A percentile compares a stretch with the other conserved stretches of the same genome.
phyloP scores from a whole-genome alignment of 1,139 yeast genomes.

The Tardiomyces digboiensis region DNA sequence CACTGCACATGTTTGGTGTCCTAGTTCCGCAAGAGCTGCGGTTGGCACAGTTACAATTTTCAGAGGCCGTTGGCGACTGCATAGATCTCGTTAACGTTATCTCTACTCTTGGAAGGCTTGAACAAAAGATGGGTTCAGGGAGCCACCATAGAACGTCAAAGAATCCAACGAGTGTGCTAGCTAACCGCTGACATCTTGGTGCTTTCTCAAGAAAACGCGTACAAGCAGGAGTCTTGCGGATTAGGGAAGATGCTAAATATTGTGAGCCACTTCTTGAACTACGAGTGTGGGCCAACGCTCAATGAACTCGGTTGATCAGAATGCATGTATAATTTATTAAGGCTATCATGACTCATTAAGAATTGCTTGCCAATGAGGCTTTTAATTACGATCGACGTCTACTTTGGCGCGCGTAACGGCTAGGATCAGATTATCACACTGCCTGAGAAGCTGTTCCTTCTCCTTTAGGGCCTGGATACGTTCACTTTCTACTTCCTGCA shows the following conservation, averaged over 20 bases:
- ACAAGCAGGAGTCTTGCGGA: too few species aligned
- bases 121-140: background rate
- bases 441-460: conserved; percentile 53
- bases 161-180: too few species aligned
- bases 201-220: too few species aligned
- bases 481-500: conserved; percentile 51
- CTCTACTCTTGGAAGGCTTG: background rate
- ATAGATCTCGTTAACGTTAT: background rate
- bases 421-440: conserved; percentile 62
- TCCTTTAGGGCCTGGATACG: conserved; percentile 49
- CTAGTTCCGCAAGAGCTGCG: background rate
- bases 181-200: too few species aligned
- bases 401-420: conserved; percentile 46
- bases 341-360: background rate
- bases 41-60: background rate
- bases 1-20: background rate
- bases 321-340: too few species aligned
- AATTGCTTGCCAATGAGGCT: background rate
- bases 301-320: too few species aligned
- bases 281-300: too few species aligned
- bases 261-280: too few species aligned
- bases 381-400: conserved; percentile 17
- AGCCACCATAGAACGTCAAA: too few species aligned
- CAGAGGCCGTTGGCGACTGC: background rate
- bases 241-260: too few species aligned